These are phyloP conservation scores for Heteromeles arbutifolia DNA, from an alignment of 306 rosid genomes.

Conservation along the genomic window DNA sequence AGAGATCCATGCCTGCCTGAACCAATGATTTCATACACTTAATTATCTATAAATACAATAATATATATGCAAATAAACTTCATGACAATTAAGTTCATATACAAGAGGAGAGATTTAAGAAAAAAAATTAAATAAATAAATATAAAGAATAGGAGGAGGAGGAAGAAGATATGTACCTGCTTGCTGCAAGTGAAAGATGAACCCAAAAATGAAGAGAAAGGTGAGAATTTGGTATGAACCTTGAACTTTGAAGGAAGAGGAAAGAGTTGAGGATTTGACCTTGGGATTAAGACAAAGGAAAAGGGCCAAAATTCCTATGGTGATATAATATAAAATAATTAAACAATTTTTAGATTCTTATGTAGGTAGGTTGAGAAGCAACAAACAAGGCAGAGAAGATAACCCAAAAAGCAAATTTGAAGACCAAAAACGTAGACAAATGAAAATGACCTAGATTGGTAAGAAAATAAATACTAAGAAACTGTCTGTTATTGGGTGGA, in stretches of 20 bases:
- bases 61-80: not conserved
- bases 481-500: conserved; percentile 3
- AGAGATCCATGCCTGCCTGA: not conserved
- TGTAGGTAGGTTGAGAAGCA: conserved; percentile 36
- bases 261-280: conserved; percentile 25
- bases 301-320: conserved; percentile 12
- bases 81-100: conserved; percentile 4
- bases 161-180: conserved; percentile 25
- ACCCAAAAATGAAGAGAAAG: conserved; percentile 8
- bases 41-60: not conserved
- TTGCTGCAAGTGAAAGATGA: conserved; percentile 6
- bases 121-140: no score
- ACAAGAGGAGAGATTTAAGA: not conserved
- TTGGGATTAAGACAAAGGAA: conserved; percentile 10
- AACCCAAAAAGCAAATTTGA: conserved; percentile 11
- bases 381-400: conserved; percentile 13
- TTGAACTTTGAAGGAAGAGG: conserved; percentile 11
- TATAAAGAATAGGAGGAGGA: not conserved
- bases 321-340: conserved; percentile 7
- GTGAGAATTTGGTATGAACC: not conserved
- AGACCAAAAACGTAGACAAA: conserved; percentile 4
- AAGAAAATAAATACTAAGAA: not conserved
- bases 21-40: not conserved
- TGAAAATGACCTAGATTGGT: not conserved
- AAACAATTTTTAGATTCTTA: conserved; percentile 12